A percentile compares a stretch with the other conserved stretches of the same genome.
phyloP scores from a whole-genome alignment of 2,329 filamentous ascomycete species.

The Penicillium frequentans region DNA sequence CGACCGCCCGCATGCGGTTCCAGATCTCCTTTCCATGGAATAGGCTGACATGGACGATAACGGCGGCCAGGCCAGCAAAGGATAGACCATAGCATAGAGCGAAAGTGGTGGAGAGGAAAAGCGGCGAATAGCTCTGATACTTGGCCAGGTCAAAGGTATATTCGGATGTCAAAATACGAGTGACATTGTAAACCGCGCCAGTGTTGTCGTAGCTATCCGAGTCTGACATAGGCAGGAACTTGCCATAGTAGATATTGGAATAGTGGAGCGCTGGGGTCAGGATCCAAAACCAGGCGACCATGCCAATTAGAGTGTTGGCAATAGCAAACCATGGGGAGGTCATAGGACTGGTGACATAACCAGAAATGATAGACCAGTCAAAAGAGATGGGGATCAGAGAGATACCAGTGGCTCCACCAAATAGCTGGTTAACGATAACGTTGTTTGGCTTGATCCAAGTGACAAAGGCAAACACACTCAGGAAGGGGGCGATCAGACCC shows the following conservation, averaged over 20 bases:
- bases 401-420: conserved; percentile 20
- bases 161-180: conserved; percentile 60
- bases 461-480: conserved; percentile 69
- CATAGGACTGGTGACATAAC: conserved; percentile 66
- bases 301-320: conserved; percentile 69
- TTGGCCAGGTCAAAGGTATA: conserved; percentile 63
- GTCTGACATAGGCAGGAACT: conserved; percentile 69
- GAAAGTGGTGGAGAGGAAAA: conserved; percentile 66
- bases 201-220: conserved; percentile 72
- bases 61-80: conserved; percentile 68
- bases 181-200: conserved; percentile 63
- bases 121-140: conserved; percentile 66
- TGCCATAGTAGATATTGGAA: conserved; percentile 62
- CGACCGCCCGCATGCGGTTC: conserved; percentile 61
- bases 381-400: conserved; percentile 46
- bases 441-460: conserved; percentile 73
- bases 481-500: conserved; percentile 66
- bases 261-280: conserved; percentile 63
- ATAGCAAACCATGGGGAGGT: conserved; percentile 74
- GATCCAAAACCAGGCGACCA: conserved; percentile 66
- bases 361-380: conserved; percentile 73
- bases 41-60: conserved; percentile 67
- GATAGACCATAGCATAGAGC: conserved; percentile 69
- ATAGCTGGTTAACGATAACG: conserved; percentile 63
- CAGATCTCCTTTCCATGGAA: conserved; percentile 68